Conservation (phyloP, 768 basidiomycete genomes). For the Auriculariales sp. region DNA sequence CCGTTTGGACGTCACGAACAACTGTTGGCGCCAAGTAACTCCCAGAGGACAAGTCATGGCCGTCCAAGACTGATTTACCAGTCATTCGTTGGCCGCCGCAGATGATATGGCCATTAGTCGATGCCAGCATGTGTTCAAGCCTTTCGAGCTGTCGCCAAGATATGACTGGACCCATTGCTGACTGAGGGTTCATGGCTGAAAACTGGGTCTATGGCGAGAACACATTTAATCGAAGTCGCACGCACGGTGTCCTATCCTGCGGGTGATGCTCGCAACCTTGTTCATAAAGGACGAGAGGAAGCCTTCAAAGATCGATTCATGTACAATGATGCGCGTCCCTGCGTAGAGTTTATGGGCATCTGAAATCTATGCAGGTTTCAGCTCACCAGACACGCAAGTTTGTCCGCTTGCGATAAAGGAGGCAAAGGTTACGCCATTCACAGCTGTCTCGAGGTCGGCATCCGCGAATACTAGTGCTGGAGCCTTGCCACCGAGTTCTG, state of each 20-base stretch:
- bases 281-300: slow-evolving; percentile 49
- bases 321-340: slow-evolving; percentile 66
- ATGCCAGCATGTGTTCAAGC: slow-evolving; percentile 40
- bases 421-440: slow-evolving; percentile 74
- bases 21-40: slow-evolving; percentile 74
- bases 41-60: slow-evolving; percentile 54
- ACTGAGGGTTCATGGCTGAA: slow-evolving; percentile 51
- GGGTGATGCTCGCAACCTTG: slow-evolving; percentile 46
- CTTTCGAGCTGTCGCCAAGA: slow-evolving; percentile 47
- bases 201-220: background rate
- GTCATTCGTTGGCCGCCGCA: slow-evolving; percentile 54
- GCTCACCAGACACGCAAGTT: slow-evolving; percentile 87
- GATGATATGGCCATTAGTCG: slow-evolving; percentile 30
- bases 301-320: slow-evolving; percentile 48
- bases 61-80: slow-evolving; percentile 50
- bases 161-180: slow-evolving; percentile 73
- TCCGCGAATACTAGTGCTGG: slow-evolving; percentile 72
- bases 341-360: too few relatives aligned
- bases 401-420: slow-evolving; percentile 80
- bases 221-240: slow-evolving; percentile 8
- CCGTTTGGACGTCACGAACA: slow-evolving; percentile 37
- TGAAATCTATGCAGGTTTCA: too few relatives aligned
- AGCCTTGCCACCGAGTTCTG: slow-evolving; percentile 83
- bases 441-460: slow-evolving; percentile 55
- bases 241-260: slow-evolving; percentile 69